phyloP scores from a whole-genome alignment of 306 rosid genomes.

The Cucumis melo region DNA sequence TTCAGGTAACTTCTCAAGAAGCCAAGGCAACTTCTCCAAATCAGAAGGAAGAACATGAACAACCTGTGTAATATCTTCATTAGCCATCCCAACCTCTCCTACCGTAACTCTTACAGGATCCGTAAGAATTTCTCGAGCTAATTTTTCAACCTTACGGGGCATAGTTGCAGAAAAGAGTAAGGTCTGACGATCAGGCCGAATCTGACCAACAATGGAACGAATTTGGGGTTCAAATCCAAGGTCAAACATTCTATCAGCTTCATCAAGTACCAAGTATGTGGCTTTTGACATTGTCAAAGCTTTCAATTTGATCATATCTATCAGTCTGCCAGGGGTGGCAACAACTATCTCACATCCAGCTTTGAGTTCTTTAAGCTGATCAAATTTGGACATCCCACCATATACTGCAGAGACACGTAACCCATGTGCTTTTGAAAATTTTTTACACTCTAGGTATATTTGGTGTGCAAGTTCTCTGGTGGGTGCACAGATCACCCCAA shows the following conservation, averaged over 20 bases:
- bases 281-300: constrained; percentile 77
- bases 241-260: constrained; percentile 99
- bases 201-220: constrained; percentile 94
- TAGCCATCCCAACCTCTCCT: constrained; percentile 98
- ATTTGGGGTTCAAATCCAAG: constrained; percentile 98
- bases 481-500: constrained; percentile 96
- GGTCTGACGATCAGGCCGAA: constrained; percentile 97
- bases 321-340: constrained; percentile 95
- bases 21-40: constrained; percentile 81
- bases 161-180: constrained; percentile 92
- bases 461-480: constrained; percentile 95
- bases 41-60: constrained; percentile 86
- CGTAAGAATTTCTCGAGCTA: constrained; percentile 85
- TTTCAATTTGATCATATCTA: constrained; percentile 88
- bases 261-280: constrained; percentile 92
- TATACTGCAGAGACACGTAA: constrained; percentile 80
- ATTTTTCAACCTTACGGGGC: constrained; percentile 85
- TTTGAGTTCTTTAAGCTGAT: constrained; percentile 91
- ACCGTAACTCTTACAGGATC: constrained; percentile 89
- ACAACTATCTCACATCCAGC: constrained; percentile 95
- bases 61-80: constrained; percentile 95
- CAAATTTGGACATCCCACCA: constrained; percentile 99
- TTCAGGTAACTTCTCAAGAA: constrained; percentile 64
- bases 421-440: constrained; percentile 69
- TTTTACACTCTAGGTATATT: constrained; percentile 74